A percentile compares a stretch with the other conserved stretches of the same genome.
phyloP scores from a whole-genome alignment of 192 early-diverging fungal species.

The Funneliformis mosseae region DNA sequence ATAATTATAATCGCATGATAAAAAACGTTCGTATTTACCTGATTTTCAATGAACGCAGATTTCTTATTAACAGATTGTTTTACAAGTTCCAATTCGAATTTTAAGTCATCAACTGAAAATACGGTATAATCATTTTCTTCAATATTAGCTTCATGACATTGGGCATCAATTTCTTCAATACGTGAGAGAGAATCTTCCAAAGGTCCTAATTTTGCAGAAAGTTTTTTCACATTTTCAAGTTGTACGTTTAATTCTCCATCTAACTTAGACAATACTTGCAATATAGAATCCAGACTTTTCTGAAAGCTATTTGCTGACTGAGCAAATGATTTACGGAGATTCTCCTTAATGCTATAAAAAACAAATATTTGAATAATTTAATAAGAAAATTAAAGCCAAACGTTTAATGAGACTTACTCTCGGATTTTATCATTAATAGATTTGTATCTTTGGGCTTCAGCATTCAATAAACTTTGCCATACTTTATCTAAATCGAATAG shows the following conservation, averaged over 20 bases:
- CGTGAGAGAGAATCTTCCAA: constrained; percentile 55
- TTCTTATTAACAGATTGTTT: constrained; percentile 82
- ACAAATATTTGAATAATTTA: background rate
- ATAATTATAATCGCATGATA: constrained; percentile 9
- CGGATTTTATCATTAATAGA: constrained; percentile 83
- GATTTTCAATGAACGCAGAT: constrained; percentile 90
- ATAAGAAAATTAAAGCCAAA: background rate
- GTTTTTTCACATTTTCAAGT: constrained; percentile 62
- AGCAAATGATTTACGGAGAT: constrained; percentile 77
- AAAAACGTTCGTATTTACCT: constrained; percentile 45
- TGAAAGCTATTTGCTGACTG: constrained; percentile 82
- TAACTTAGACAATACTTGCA: constrained; percentile 63
- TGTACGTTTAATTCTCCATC: constrained; percentile 81
- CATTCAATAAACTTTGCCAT: constrained; percentile 73
- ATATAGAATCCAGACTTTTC: constrained; percentile 68
- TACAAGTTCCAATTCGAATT: constrained; percentile 81
- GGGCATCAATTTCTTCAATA: constrained; percentile 64
- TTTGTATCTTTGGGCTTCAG: constrained; percentile 81
- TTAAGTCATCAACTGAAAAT: constrained; percentile 86
- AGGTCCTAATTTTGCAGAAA: constrained; percentile 57
- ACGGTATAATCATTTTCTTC: constrained; percentile 95
- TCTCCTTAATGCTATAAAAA: constrained; percentile 72
- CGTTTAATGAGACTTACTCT: constrained; percentile 52
- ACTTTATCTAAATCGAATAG: constrained; percentile 57
- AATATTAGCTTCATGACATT: constrained; percentile 82